phyloP scores from a whole-genome alignment of 2,329 filamentous ascomycete genomes.

The Fusarium sp. region DNA sequence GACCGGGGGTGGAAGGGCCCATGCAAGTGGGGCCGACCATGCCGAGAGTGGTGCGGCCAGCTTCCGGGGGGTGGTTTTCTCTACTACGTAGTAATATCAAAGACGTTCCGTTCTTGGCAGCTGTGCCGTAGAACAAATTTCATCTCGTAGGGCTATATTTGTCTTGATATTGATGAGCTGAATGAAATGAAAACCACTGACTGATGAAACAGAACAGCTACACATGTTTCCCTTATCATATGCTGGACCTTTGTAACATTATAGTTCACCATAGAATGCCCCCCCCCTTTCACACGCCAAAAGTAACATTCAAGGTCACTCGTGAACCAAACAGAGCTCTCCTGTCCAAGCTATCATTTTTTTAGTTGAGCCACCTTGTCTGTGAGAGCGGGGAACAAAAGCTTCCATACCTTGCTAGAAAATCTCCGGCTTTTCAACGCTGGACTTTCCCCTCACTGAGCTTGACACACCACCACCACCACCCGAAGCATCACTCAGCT shows the following conservation, averaged over 20 bases:
- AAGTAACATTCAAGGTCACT: background rate
- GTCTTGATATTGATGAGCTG: background rate
- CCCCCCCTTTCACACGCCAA: background rate
- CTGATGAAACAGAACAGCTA: background rate
- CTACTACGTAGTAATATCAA: no score
- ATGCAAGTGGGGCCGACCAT: slow-evolving; percentile 14
- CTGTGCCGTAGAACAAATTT: background rate
- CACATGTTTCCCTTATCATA: background rate
- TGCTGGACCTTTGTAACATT: background rate
- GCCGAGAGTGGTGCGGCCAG: slow-evolving; percentile 5
- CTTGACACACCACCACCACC: background rate
- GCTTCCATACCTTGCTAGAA: background rate
- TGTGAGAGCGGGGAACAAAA: background rate
- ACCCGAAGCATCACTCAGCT: background rate
- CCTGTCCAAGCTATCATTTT: background rate
- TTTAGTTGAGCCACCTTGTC: background rate
- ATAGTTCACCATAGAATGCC: background rate
- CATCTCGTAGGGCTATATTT: background rate
- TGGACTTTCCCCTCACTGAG: background rate
- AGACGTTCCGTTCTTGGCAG: background rate
- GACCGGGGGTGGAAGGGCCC: background rate
- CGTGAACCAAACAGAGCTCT: background rate
- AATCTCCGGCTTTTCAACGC: background rate
- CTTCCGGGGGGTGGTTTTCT: no score
- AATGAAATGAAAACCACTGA: background rate